Evolutionary conservation across 805 yeast genomes (phyloP).

Genomic region (Saccharomycopsis sp.): DNA sequence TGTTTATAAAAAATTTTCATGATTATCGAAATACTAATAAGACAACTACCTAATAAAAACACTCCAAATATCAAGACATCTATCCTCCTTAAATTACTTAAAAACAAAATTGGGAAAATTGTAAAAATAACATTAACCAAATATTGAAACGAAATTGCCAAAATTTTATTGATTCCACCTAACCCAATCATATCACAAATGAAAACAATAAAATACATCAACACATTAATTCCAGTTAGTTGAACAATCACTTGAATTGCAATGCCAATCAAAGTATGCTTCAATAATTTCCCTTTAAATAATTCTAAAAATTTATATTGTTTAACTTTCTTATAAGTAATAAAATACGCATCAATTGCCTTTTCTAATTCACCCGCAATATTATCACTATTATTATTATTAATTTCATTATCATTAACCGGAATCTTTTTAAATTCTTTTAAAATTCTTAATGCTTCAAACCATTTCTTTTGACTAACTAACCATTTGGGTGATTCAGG

Average conservation of each 20-base stretch:
- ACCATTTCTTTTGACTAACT: conserved; percentile 38
- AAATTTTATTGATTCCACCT: conserved; percentile 28
- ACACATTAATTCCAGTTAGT: conserved; percentile 36
- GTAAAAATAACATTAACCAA: conserved; percentile 36
- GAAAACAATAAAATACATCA: conserved; percentile 39
- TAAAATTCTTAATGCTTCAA: conserved; percentile 30
- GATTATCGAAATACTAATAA: conserved; percentile 30
- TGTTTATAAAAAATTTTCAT: conserved; percentile 32
- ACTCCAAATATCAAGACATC: conserved; percentile 41
- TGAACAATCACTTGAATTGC: conserved; percentile 37
- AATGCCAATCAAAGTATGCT: conserved; percentile 33
- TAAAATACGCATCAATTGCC: conserved; percentile 25
- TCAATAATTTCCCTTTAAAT: conserved; percentile 26
- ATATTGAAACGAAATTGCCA: conserved; percentile 35
- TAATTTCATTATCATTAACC: conserved; percentile 3
- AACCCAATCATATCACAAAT: conserved; percentile 45
- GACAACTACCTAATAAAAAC: conserved; percentile 31
- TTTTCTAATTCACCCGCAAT: conserved; percentile 19
- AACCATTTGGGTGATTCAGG: conserved; percentile 21
- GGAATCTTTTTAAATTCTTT: conserved; percentile 22
- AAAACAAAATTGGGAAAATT: conserved; percentile 35
- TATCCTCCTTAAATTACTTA: conserved; percentile 41
- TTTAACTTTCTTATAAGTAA: conserved; percentile 9
- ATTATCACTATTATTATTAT: neutral
- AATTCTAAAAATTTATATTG: conserved; percentile 9